Conservation (phyloP, 805 yeast genomes). For the Phaffomyces antillensis region DNA sequence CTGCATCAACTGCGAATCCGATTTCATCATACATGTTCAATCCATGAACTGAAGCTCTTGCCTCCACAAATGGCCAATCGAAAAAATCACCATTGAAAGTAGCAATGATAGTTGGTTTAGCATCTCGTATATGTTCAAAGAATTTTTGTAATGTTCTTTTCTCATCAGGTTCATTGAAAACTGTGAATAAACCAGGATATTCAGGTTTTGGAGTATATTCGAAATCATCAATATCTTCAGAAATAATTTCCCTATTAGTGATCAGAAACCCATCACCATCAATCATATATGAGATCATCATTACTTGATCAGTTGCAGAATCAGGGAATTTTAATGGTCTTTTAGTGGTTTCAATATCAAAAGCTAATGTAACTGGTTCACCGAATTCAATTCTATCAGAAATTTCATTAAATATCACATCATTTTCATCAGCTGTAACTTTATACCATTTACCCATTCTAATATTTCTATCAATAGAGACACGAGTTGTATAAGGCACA, state of each 20-base stretch:
- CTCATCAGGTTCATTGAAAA: constrained; percentile 87
- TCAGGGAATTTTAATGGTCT: constrained; percentile 96
- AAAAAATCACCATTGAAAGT: constrained; percentile 98
- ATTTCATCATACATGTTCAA: constrained; percentile 86
- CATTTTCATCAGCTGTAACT: constrained; percentile 57
- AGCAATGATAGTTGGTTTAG: constrained; percentile 91
- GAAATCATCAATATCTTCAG: constrained; percentile 92
- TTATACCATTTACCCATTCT: constrained; percentile 96
- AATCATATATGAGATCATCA: constrained; percentile 99
- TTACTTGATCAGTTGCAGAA: constrained; percentile 79
- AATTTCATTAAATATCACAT: constrained; percentile 48
- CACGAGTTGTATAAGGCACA: constrained; percentile 94
- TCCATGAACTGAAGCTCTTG: constrained; percentile 77
- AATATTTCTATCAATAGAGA: constrained; percentile 80
- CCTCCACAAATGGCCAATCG: constrained; percentile 98
- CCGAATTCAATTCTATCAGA: constrained; percentile 85
- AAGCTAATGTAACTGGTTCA: constrained; percentile 94
- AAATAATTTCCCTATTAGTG: constrained; percentile 89
- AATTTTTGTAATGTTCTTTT: constrained; percentile 65
- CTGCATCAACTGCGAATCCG: constrained; percentile 85
- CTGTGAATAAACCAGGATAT: constrained; percentile 81
- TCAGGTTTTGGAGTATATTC: constrained; percentile 98
- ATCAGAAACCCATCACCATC: constrained; percentile 95
- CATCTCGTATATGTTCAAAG: constrained; percentile 86
- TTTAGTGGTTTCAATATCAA: constrained; percentile 96